These are phyloP conservation scores for Trichoderma semiorbis DNA, from an alignment of 2,329 filamentous ascomycete species.

Conservation along the genomic window DNA sequence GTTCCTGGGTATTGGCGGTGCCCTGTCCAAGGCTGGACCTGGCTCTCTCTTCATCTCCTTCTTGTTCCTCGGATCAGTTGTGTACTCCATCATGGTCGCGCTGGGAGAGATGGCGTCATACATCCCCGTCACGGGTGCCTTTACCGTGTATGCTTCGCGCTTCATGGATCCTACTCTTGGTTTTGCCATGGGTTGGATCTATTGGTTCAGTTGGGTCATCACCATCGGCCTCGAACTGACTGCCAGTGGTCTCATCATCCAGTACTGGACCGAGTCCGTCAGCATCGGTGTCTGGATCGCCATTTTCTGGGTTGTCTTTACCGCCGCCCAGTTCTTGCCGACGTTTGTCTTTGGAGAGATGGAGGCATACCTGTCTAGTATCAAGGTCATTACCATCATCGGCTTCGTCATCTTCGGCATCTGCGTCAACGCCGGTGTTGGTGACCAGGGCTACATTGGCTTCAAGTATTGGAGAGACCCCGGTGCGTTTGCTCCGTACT, in stretches of 20 bases:
- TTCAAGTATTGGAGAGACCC: constrained; percentile 69
- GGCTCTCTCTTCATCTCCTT: constrained; percentile 66
- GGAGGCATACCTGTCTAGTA: constrained; percentile 73
- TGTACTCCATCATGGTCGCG: constrained; percentile 71
- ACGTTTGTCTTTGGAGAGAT: constrained; percentile 72
- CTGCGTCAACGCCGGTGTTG: constrained; percentile 69
- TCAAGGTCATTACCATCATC: constrained; percentile 73
- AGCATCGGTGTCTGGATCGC: constrained; percentile 70
- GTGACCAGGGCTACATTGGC: constrained; percentile 66
- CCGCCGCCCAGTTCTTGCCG: constrained; percentile 65
- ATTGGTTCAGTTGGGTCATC: constrained; percentile 75
- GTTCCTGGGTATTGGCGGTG: constrained; percentile 64
- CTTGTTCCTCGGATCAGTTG: constrained; percentile 64
- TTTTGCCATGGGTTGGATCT: constrained; percentile 79
- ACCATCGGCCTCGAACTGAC: constrained; percentile 72
- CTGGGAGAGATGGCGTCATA: constrained; percentile 73
- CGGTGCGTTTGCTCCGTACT: constrained; percentile 63
- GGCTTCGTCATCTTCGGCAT: constrained; percentile 76
- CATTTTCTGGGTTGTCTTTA: constrained; percentile 70
- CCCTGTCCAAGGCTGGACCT: constrained; percentile 61
- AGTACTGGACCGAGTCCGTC: constrained; percentile 65
- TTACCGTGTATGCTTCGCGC: constrained; percentile 71
- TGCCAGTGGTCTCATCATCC: constrained; percentile 69
- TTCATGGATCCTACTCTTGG: constrained; percentile 71
- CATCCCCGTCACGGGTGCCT: constrained; percentile 72